Percentiles rank a stretch among this genome's conserved stretches.
Evolutionary conservation across 1,284 basidiomycete species (phyloP).

Genomic region (Rhizoctonia solani): DNA sequence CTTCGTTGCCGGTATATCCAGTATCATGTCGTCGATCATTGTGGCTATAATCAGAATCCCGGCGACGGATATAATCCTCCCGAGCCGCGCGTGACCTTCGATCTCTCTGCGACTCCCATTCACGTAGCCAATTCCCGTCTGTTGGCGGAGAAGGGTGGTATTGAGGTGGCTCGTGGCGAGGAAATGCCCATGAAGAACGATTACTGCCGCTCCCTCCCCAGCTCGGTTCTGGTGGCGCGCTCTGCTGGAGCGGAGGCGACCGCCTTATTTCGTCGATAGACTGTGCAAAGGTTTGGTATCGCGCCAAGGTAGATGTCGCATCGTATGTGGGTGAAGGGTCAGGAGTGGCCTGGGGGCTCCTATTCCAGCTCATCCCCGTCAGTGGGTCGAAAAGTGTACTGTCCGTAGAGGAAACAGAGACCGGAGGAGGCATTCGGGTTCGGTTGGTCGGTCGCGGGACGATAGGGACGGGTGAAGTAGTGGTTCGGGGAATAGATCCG

Average conservation of each 20-base stretch:
- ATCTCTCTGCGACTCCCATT: constrained; percentile 23
- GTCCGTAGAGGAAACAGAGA: neutral
- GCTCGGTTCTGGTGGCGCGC: no score
- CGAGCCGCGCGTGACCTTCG: constrained; percentile 8
- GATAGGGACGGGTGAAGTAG: neutral
- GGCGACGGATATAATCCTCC: constrained; percentile 16
- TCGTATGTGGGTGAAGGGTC: constrained; percentile 1
- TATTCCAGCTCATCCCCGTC: constrained; percentile 7
- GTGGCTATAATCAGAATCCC: neutral
- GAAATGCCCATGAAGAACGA: constrained; percentile 1
- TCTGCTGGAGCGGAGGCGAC: neutral
- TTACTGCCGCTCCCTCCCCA: no score
- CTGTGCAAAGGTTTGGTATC: constrained; percentile 30
- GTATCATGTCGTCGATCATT: no score
- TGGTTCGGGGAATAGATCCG: constrained; percentile 2
- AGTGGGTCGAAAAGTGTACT: constrained; percentile 4
- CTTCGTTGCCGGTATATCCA: no score
- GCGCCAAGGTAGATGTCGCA: neutral
- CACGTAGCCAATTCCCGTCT: constrained; percentile 20
- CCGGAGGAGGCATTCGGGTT: constrained; percentile 8
- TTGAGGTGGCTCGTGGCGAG: constrained; percentile 20
- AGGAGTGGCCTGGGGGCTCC: neutral
- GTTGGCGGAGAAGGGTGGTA: neutral
- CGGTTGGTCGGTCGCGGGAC: neutral
- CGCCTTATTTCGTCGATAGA: constrained; percentile 25